These are phyloP conservation scores for Ogataea kodamae DNA, from an alignment of 805 yeast genomes.

Conservation along the genomic window DNA sequence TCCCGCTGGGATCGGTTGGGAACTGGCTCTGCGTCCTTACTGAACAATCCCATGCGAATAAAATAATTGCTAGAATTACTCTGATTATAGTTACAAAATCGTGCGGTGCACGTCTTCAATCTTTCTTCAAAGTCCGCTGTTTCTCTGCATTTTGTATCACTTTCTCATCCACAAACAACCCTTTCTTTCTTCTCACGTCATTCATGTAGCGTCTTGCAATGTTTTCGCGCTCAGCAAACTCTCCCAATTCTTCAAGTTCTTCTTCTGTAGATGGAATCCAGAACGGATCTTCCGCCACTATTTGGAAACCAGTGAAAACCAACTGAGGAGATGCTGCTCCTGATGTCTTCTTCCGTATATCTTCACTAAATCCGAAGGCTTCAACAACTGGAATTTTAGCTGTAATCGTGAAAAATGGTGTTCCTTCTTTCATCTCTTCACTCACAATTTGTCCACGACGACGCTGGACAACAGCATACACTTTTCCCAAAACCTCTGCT, in stretches of 20 bases:
- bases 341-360: conserved; percentile 85
- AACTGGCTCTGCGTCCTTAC: conserved; percentile 30
- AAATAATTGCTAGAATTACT: conserved; percentile 1
- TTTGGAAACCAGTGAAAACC: conserved; percentile 83
- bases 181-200: conserved; percentile 77
- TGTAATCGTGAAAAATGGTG: conserved; percentile 86
- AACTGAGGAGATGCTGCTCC: conserved; percentile 98
- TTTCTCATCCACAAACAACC: conserved; percentile 84
- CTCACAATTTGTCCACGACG: conserved; percentile 80
- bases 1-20: conserved; percentile 64
- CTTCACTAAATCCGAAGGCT: conserved; percentile 96
- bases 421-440: conserved; percentile 98
- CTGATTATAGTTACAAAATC: conserved; percentile 2
- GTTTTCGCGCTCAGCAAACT: conserved; percentile 87
- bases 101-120: conserved; percentile 24
- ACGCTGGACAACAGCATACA: conserved; percentile 88
- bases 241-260: conserved; percentile 91
- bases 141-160: conserved; percentile 90
- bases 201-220: conserved; percentile 87
- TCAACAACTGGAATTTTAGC: conserved; percentile 91
- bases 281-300: conserved; percentile 89
- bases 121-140: conserved; percentile 82
- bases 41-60: conserved; percentile 50
- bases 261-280: conserved; percentile 99
- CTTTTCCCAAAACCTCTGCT: conserved; percentile 91